Conservation (phyloP, 129 eudicot species). For the Helichrysum umbraculigerum region DNA sequence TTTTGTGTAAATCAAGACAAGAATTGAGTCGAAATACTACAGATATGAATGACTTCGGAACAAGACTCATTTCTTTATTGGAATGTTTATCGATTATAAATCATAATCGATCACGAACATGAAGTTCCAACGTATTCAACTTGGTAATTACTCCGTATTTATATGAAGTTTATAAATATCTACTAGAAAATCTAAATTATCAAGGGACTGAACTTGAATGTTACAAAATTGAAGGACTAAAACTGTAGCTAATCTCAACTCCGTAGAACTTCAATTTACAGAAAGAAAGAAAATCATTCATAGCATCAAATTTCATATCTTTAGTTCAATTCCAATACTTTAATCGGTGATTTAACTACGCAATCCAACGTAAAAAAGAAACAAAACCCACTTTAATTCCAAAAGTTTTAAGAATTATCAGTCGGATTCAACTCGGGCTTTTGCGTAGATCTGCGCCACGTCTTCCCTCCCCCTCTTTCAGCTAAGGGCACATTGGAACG, state of each 20-base stretch:
- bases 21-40: too few relatives aligned
- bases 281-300: not conserved
- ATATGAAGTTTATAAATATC: too few relatives aligned
- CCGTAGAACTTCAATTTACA: not conserved
- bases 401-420: not conserved
- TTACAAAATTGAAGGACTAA: not conserved
- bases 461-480: not conserved
- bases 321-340: too few relatives aligned
- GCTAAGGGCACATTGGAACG: not conserved
- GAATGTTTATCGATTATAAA: too few relatives aligned
- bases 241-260: not conserved
- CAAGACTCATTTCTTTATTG: too few relatives aligned
- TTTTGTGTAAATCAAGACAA: too few relatives aligned
- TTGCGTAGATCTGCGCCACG: slow-evolving; percentile 22
- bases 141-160: too few relatives aligned
- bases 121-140: too few relatives aligned
- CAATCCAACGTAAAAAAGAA: not conserved
- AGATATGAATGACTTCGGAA: too few relatives aligned
- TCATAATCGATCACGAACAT: too few relatives aligned
- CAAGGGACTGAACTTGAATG: not conserved
- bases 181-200: not conserved
- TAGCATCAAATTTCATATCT: too few relatives aligned
- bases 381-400: not conserved
- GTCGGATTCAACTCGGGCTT: not conserved
- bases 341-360: not conserved